Percentiles rank a stretch among this genome's conserved stretches.
Evolutionary conservation across 345 rosid genomes (phyloP).

Genomic region (Eucalyptus cloeziana): DNA sequence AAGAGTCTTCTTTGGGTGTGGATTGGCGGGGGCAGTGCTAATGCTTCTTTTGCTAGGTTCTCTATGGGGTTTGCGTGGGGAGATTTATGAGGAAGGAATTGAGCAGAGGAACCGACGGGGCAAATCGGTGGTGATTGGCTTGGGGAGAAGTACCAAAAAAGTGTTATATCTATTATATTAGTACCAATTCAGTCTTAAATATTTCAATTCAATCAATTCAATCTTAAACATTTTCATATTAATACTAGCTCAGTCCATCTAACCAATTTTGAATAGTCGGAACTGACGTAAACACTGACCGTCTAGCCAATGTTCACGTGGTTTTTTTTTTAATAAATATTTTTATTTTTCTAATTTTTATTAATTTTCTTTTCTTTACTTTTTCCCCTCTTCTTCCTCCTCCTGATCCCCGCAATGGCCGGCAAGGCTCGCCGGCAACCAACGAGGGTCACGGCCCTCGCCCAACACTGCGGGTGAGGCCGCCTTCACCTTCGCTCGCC

Average conservation of each 20-base stretch:
- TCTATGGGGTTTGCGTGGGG: constrained; percentile 34
- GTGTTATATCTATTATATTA: fast-evolving
- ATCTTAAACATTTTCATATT: too few relatives aligned
- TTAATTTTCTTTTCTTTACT: too few relatives aligned
- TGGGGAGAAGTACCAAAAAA: too few relatives aligned
- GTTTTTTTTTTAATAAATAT: too few relatives aligned
- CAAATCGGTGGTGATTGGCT: constrained; percentile 34
- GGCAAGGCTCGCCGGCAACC: too few relatives aligned
- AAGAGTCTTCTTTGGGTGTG: constrained; percentile 13
- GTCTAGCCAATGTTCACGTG: too few relatives aligned
- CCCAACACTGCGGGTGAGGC: fast-evolving
- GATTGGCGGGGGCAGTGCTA: constrained; percentile 16
- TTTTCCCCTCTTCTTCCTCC: too few relatives aligned
- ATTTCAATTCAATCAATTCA: too few relatives aligned
- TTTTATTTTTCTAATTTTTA: too few relatives aligned
- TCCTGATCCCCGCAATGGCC: too few relatives aligned
- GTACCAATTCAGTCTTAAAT: fast-evolving
- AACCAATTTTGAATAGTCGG: fast-evolving
- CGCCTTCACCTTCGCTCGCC: not conserved
- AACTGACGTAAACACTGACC: fast-evolving
- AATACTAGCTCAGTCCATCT: fast-evolving
- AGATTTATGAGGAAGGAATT: constrained; percentile 32
- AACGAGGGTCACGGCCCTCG: fast-evolving
- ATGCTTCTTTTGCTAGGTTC: constrained; percentile 30
- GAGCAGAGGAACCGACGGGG: constrained; percentile 19